Percentiles rank a stretch among this genome's conserved stretches.
Evolutionary conservation across 1,284 basidiomycete species (phyloP).

Genomic region (Phellopilus nigrolimitatus): DNA sequence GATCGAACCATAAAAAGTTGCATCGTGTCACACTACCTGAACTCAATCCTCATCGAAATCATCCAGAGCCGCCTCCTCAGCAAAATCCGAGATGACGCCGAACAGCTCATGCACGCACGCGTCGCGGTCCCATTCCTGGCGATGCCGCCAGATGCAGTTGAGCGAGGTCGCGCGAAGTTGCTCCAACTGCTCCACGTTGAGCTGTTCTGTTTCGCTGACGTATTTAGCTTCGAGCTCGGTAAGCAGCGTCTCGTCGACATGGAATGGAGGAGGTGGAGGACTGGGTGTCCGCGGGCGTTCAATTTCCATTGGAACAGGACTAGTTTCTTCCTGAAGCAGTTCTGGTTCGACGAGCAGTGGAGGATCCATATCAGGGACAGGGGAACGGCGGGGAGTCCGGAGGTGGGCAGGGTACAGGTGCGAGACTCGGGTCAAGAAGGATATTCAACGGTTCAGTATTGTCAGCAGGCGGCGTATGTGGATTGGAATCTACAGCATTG

Average conservation of each 20-base stretch:
- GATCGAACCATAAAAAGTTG: background rate
- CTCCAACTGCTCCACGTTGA: slow-evolving; percentile 88
- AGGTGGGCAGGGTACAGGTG: slow-evolving; percentile 1
- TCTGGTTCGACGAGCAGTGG: slow-evolving; percentile 18
- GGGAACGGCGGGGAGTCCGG: slow-evolving; percentile 25
- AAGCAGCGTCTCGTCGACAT: slow-evolving; percentile 46
- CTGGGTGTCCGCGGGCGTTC: slow-evolving; percentile 38
- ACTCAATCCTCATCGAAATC: slow-evolving; percentile 15
- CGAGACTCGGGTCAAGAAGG: background rate
- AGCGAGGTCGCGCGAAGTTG: slow-evolving; percentile 86
- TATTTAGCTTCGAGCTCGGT: slow-evolving; percentile 43
- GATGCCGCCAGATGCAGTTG: slow-evolving; percentile 74
- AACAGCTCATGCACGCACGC: slow-evolving; percentile 56
- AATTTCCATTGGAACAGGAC: slow-evolving; percentile 42
- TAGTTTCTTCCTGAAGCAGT: slow-evolving; percentile 20
- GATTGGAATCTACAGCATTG: no score
- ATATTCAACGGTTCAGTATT: no score
- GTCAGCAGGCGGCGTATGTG: no score
- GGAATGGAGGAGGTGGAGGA: slow-evolving; percentile 64
- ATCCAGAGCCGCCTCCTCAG: slow-evolving; percentile 46
- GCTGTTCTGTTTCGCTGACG: slow-evolving; percentile 44
- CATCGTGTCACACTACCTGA: background rate
- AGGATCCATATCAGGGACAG: slow-evolving; percentile 27
- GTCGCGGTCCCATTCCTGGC: slow-evolving; percentile 81
- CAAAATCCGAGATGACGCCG: slow-evolving; percentile 52